phyloP scores from a whole-genome alignment of 1,284 basidiomycete species.

The Pyrrhoderma lamaoense region DNA sequence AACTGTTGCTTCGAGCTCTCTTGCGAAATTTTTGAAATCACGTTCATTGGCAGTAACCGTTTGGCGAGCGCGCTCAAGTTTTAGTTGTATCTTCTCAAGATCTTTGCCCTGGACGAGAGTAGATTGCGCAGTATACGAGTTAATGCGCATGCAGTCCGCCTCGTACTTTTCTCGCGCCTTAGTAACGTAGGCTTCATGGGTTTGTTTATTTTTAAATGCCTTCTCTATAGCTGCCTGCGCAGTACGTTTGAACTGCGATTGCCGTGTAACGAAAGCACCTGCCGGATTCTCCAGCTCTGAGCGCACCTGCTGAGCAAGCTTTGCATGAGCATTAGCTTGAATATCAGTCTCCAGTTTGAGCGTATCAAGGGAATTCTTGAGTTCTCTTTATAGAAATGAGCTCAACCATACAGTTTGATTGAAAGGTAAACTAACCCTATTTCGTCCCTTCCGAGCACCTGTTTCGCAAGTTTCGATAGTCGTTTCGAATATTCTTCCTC shows the following conservation, averaged over 20 bases:
- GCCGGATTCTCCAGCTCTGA: conserved; percentile 70
- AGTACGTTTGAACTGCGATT: conserved; percentile 70
- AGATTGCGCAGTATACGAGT: conserved; percentile 91
- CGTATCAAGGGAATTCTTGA: conserved; percentile 72
- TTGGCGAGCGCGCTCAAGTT: conserved; percentile 84
- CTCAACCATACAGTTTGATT: conserved; percentile 15
- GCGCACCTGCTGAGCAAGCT: conserved; percentile 69
- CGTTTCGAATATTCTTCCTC: conserved; percentile 96
- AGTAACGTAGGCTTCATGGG: conserved; percentile 75
- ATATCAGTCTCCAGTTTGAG: conserved; percentile 80
- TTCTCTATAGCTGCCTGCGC: conserved; percentile 78
- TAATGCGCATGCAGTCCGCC: conserved; percentile 89
- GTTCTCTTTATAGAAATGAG: conserved; percentile 45
- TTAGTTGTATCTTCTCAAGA: conserved; percentile 82
- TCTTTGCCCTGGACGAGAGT: conserved; percentile 92
- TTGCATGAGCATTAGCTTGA: conserved; percentile 65
- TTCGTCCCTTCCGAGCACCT: conserved; percentile 78
- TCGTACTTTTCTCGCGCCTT: conserved; percentile 95
- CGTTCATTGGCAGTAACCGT: conserved; percentile 86
- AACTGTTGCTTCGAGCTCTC: conserved; percentile 74
- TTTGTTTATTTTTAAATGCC: conserved; percentile 79
- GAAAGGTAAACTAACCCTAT: conserved; percentile 55
- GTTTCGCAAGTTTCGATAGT: conserved; percentile 75
- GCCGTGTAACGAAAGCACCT: conserved; percentile 55
- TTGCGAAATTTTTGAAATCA: conserved; percentile 86